These are phyloP conservation scores for Calonectria pteridis DNA, from an alignment of 2,329 filamentous ascomycete species.

Conservation along the genomic window DNA sequence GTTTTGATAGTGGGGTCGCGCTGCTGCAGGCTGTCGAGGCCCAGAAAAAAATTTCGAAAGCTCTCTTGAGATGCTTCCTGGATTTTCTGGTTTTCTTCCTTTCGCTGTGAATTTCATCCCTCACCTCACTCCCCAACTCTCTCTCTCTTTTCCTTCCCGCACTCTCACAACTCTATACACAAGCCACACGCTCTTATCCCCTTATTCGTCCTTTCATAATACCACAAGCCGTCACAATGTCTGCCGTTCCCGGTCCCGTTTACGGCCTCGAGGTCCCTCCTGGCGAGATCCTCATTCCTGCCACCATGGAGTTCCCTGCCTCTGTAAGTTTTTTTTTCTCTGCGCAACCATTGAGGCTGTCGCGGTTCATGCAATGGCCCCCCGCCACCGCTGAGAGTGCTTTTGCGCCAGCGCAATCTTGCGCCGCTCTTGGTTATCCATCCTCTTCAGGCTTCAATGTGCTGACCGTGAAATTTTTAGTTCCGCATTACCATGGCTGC, in stretches of 20 bases:
- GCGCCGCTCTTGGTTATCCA: background rate
- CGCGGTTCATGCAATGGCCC: background rate
- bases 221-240: slow-evolving; percentile 58
- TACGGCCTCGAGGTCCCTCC: slow-evolving; percentile 94
- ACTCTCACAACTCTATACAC: background rate
- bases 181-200: slow-evolving; percentile 2
- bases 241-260: slow-evolving; percentile 78
- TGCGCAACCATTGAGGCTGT: background rate
- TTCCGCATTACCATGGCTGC: slow-evolving; percentile 99
- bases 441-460: background rate
- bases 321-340: slow-evolving; percentile 73
- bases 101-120: slow-evolving; percentile 32
- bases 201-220: slow-evolving; percentile 13
- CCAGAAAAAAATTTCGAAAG: slow-evolving; percentile 52
- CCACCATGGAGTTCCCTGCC: slow-evolving; percentile 82
- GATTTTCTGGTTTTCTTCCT: slow-evolving; percentile 40
- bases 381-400: slow-evolving; percentile 7
- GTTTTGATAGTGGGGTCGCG: slow-evolving; percentile 33
- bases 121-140: slow-evolving; percentile 25
- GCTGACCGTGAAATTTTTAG: slow-evolving; percentile 60
- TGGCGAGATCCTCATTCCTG: slow-evolving; percentile 85
- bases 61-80: slow-evolving; percentile 40
- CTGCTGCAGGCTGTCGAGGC: slow-evolving; percentile 25
- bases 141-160: slow-evolving; percentile 20
- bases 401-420: background rate